Evolutionary conservation across 2,329 filamentous ascomycete species (phyloP).

Genomic region (Aureobasidium zeae): DNA sequence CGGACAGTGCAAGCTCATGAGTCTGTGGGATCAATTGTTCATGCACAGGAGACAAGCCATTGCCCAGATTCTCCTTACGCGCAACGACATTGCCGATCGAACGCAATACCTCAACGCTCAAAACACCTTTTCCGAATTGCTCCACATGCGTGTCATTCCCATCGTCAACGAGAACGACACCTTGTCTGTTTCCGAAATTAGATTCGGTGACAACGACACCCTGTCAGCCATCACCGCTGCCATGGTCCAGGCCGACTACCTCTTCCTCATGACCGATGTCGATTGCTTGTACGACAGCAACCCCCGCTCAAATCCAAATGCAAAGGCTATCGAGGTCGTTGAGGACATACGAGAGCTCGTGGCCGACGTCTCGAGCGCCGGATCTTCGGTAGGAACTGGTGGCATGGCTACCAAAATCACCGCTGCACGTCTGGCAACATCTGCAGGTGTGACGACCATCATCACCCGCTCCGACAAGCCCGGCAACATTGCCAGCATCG

Average conservation of each 20-base stretch:
- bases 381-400: constrained; percentile 81
- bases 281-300: constrained; percentile 97
- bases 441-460: constrained; percentile 88
- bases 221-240: constrained; percentile 91
- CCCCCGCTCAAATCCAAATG: constrained; percentile 73
- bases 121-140: constrained; percentile 81
- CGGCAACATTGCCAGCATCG: constrained; percentile 81
- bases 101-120: constrained; percentile 95
- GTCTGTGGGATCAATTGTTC: constrained; percentile 90
- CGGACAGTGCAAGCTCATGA: constrained; percentile 89
- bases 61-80: constrained; percentile 85
- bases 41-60: constrained; percentile 79
- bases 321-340: constrained; percentile 82
- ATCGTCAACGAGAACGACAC: constrained; percentile 99
- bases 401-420: constrained; percentile 98
- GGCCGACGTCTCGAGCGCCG: constrained; percentile 84
- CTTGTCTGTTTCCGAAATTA: constrained; percentile 91
- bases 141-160: constrained; percentile 92
- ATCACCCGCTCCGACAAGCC: constrained; percentile 92
- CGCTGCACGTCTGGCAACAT: constrained; percentile 82
- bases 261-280: constrained; percentile 98
- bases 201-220: constrained; percentile 98
- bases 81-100: constrained; percentile 93
- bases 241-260: constrained; percentile 92
- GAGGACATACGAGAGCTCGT: constrained; percentile 75